Evolutionary conservation across 2,329 filamentous ascomycete genomes (phyloP).

Genomic region (Pseudocercospora eumusae): DNA sequence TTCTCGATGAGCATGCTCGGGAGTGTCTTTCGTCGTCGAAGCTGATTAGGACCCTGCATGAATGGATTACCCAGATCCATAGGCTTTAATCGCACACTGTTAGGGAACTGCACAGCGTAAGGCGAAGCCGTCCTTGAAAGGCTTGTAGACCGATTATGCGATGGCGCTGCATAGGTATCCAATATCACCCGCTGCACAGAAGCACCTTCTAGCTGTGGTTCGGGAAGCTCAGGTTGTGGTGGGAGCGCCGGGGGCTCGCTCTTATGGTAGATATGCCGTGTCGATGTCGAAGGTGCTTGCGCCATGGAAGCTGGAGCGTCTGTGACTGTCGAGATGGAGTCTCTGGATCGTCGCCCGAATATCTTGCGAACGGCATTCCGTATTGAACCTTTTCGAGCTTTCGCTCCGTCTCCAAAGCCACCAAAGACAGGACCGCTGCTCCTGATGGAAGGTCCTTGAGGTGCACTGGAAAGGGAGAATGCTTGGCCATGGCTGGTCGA

Average conservation of each 20-base stretch:
- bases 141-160: slow-evolving; percentile 15
- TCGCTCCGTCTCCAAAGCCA: slow-evolving; percentile 23
- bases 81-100: slow-evolving; percentile 41
- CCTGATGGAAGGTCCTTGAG: slow-evolving; percentile 11
- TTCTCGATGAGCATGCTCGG: slow-evolving; percentile 37
- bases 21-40: slow-evolving; percentile 38
- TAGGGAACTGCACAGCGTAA: slow-evolving; percentile 42
- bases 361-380: slow-evolving; percentile 42
- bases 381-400: slow-evolving; percentile 39
- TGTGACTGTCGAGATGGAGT: slow-evolving; percentile 22
- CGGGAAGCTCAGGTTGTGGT: slow-evolving; percentile 25
- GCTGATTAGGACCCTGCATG: slow-evolving; percentile 29
- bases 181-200: slow-evolving; percentile 9
- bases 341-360: slow-evolving; percentile 40
- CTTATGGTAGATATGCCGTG: slow-evolving; percentile 38
- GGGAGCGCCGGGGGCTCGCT: slow-evolving; percentile 34
- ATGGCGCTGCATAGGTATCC: slow-evolving; percentile 13
- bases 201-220: slow-evolving; percentile 21
- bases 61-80: slow-evolving; percentile 40
- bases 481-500: slow-evolving; percentile 28
- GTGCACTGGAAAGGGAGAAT: slow-evolving; percentile 18
- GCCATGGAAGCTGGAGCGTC: slow-evolving; percentile 9
- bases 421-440: slow-evolving; percentile 14
- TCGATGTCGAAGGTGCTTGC: slow-evolving; percentile 17
- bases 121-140: slow-evolving; percentile 34